A percentile compares a stretch with the other conserved stretches of the same genome.
phyloP scores from a whole-genome alignment of 164 flowering plant species.

The Cinnamomum chago region DNA sequence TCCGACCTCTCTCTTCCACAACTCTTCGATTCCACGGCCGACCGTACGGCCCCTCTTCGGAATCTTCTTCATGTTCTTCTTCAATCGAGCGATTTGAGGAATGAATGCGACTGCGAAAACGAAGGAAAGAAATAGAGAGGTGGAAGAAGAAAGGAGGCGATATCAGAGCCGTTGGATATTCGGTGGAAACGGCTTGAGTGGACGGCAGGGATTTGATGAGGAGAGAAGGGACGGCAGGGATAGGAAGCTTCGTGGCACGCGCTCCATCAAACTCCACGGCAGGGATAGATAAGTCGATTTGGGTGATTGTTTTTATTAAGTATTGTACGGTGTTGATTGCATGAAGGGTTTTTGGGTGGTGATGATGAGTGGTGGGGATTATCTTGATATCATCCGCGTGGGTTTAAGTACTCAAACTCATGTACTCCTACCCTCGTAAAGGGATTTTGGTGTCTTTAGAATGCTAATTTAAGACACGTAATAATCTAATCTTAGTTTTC shows the following conservation, averaged over 20 bases:
- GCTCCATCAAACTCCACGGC: background rate
- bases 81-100: background rate
- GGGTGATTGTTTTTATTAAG: too few species aligned
- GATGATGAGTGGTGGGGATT: too few species aligned
- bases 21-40: conserved; percentile 1
- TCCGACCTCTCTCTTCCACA: conserved; percentile 4
- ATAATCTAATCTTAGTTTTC: too few species aligned
- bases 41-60: background rate
- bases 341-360: too few species aligned
- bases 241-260: background rate
- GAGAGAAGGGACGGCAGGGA: background rate
- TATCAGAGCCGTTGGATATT: background rate
- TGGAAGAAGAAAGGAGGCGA: background rate
- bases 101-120: background rate
- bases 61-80: background rate
- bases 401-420: too few species aligned
- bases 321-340: too few species aligned
- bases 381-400: too few species aligned
- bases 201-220: background rate
- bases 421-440: too few species aligned
- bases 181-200: background rate
- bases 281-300: background rate
- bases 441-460: too few species aligned
- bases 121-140: background rate
- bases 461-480: too few species aligned